Conservation (phyloP, 2,329 filamentous ascomycete genomes). For the Phoma herbarum region DNA sequence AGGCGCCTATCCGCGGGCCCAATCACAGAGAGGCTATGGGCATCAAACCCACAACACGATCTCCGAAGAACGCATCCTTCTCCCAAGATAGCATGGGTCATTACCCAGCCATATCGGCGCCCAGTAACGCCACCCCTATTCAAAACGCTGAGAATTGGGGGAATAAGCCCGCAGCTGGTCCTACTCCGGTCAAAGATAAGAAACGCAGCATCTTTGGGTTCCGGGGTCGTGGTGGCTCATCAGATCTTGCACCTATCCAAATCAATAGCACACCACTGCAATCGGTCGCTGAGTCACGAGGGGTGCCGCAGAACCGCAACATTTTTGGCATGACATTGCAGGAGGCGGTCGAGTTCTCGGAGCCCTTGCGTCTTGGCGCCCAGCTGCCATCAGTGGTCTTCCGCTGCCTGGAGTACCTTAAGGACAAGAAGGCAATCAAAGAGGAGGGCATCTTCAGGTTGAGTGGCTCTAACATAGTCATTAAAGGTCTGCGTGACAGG, state of each 20-base stretch:
- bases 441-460: conserved; percentile 98
- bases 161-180: conserved; percentile 68
- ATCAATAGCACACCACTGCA: conserved; percentile 27
- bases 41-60: conserved; percentile 35
- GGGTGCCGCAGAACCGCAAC: conserved; percentile 57
- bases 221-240: conserved; percentile 72
- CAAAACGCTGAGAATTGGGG: conserved; percentile 86
- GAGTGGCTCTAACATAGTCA: conserved; percentile 95
- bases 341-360: conserved; percentile 84
- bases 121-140: conserved; percentile 84
- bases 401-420: conserved; percentile 92
- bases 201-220: conserved; percentile 76
- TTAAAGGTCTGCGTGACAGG: conserved; percentile 87
- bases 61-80: conserved; percentile 49
- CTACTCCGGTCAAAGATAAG: conserved; percentile 76
- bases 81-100: conserved; percentile 37
- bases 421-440: conserved; percentile 77
- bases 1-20: conserved; percentile 63
- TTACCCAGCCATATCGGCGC: conserved; percentile 74
- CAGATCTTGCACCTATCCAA: conserved; percentile 62
- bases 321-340: conserved; percentile 86
- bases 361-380: conserved; percentile 75
- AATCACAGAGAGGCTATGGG: conserved; percentile 41
- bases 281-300: conserved; percentile 34
- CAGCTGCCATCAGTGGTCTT: conserved; percentile 92